Evolutionary conservation across 345 rosid genomes (phyloP), one percentile per base, ranked within the genome.

Genomic region (Cardamine resedifolia): DNA sequence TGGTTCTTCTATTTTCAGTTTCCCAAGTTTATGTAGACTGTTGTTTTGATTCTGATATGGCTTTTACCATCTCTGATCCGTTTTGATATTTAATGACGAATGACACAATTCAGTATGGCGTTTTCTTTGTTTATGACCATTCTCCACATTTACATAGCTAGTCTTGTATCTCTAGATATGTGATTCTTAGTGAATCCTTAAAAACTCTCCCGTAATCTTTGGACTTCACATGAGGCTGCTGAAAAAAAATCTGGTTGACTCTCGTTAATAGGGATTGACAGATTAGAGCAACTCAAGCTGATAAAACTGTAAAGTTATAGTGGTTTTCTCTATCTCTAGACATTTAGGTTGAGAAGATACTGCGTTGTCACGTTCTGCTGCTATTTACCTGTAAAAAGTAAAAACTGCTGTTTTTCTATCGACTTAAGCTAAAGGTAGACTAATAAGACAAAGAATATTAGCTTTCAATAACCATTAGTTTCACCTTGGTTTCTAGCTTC

Each of bases 71-170:
- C 68, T 36, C 5, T 16, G 30, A 71, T 49, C 5, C 27, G 18
- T 38, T 49, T 61, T 71, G 75, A 49, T 60, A 36, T 48, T 60
- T 59, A 60, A 49, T 49, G 16, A 71, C 49, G 41, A 71, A 36
- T 10, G 10, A 33, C 15, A 33, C 15, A 21, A 48, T 70, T 68
- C 30, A 28, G 63, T 30, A 19, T 38, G 12, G 31, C 26, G 11
- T 38, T 10, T 30, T 33, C 39, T 56, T n/a, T 30, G 60, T 27
- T 20, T 12, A 34, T 11, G 47, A 20, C 30, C 28, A 11, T 34
- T 38, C 64, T 12, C 20, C 21, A 11, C 48, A 1, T 55, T n/a
- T n/a, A 8, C 11, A n/a, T 53, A 27, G 34, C 34, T 26, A 23
- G 24, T 2, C 2, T 23, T 53, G 23, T 1, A 30, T 9, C 14